phyloP scores from a whole-genome alignment of 306 rosid species.

The Cicer chorassanicum region DNA sequence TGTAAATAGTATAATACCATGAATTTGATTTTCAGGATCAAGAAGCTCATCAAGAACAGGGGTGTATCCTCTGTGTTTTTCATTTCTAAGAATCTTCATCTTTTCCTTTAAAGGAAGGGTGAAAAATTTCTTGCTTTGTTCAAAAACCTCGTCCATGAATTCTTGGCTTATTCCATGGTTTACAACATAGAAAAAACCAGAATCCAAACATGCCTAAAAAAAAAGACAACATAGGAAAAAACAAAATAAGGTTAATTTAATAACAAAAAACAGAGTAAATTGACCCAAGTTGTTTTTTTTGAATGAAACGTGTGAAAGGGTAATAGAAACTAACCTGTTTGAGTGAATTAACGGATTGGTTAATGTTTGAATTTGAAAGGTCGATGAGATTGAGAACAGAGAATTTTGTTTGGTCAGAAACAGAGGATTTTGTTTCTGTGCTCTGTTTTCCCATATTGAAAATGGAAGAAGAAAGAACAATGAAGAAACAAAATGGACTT shows the following conservation, averaged over 20 bases:
- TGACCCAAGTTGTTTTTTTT: neutral
- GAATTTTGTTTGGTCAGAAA: slow-evolving; percentile 38
- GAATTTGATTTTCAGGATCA: slow-evolving; percentile 76
- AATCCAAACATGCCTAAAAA: slow-evolving; percentile 83
- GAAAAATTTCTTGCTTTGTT: slow-evolving; percentile 70
- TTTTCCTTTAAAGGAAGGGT: slow-evolving; percentile 62
- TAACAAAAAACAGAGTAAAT: slow-evolving; percentile 2
- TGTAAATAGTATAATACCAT: slow-evolving; percentile 49
- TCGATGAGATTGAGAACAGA: slow-evolving; percentile 74
- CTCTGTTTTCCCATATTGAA: slow-evolving; percentile 60
- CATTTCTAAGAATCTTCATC: slow-evolving; percentile 81
- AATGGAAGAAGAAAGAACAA: slow-evolving; percentile 24
- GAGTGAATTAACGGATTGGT: slow-evolving; percentile 68
- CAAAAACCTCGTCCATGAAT: slow-evolving; percentile 76
- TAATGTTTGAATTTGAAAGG: slow-evolving; percentile 65
- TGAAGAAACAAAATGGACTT: slow-evolving; percentile 10
- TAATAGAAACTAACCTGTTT: slow-evolving; percentile 62
- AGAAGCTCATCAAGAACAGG: slow-evolving; percentile 83
- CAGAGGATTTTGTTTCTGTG: slow-evolving; percentile 12
- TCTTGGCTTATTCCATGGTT: slow-evolving; percentile 79
- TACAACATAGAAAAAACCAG: slow-evolving; percentile 90
- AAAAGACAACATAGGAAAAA: neutral
- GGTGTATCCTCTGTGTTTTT: slow-evolving; percentile 84
- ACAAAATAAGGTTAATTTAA: neutral
- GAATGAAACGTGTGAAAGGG: neutral